Percentiles rank a stretch among this genome's conserved stretches.
phyloP scores from a whole-genome alignment of 1,284 basidiomycete genomes.

The Amylostereum areolatum region DNA sequence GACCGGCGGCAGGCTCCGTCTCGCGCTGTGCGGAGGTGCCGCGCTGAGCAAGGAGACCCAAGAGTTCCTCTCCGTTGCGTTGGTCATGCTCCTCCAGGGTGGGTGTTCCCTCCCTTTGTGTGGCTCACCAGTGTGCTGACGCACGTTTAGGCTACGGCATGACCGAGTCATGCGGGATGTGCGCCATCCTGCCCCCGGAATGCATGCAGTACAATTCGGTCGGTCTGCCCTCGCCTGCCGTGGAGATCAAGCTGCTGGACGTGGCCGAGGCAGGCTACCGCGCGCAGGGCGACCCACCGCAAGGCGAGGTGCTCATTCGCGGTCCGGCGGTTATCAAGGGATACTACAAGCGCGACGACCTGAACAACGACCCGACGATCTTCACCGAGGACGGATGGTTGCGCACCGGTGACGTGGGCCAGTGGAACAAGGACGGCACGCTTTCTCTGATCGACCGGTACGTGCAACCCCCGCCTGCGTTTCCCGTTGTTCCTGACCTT shows the following conservation, averaged over 20 bases:
- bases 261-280: constrained; percentile 80
- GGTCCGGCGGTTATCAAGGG: constrained; percentile 70
- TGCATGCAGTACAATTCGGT: constrained; percentile 73
- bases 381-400: constrained; percentile 87
- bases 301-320: constrained; percentile 82
- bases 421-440: constrained; percentile 87
- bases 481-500: constrained; percentile 4
- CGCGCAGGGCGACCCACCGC: constrained; percentile 61
- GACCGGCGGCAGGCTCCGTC: constrained; percentile 82
- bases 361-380: constrained; percentile 76
- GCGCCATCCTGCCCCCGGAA: constrained; percentile 75
- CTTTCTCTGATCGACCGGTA: constrained; percentile 72
- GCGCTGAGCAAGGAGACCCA: constrained; percentile 84
- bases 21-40: constrained; percentile 82
- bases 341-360: constrained; percentile 87
- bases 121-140: neutral
- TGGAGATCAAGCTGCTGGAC: constrained; percentile 86
- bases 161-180: constrained; percentile 91
- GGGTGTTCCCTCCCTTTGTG: constrained; percentile 16
- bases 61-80: constrained; percentile 78
- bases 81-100: constrained; percentile 86
- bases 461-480: constrained; percentile 14
- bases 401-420: constrained; percentile 83
- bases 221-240: constrained; percentile 79
- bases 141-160: constrained; percentile 76